Base-by-base conservation (phyloP, 2,329 filamentous ascomycete genomes). In the Penicillium frequentans region DNA sequence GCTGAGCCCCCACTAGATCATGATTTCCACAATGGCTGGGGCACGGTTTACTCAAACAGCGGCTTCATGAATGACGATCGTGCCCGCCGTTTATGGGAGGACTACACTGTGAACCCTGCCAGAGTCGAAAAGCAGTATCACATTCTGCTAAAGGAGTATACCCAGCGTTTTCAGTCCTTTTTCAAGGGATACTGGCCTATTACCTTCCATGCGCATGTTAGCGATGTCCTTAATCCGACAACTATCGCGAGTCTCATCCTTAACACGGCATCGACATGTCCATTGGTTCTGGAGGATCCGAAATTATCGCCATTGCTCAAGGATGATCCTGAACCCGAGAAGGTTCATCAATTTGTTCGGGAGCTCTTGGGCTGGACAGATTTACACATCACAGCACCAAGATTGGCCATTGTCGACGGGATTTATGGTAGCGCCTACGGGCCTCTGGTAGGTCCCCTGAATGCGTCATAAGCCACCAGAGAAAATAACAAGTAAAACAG, bases 161-260 rank as follows among this genome's bases (percentile, higher is more conserved):
- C 50, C 6, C 42, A 53, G 29, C 24, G 10, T 16, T 53, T 53
- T n/a, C 37, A 33, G 16, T 24, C n/a, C n/a, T 53, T 53, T 33
- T 53, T 53, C 39, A 39, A 39, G 8, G 50, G 50, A 14, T 46
- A 53, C 24, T 53, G 50, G 50, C 50, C 50, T 14, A 53, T 45
- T 9, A 27, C 50, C 9, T 35, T 53, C 16, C 50, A 53, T 33
- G 23, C 50, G n/a, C 50, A 53, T 35, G 50, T 53, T 7, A 53
- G 50, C 39, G 50, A 53, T 45, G 50, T 53, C 7, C 42, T 53
- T 7, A 33, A 35, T 13, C 50, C 50, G 8, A 53, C 50, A 27
- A 53, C 50, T 35, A 33, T 53, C 2, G 50, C 50, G 6, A 46
- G 24, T 24, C 16, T 53, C 14, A 53, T 53, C 19, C 27, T 53